Evolutionary conservation across 2,329 filamentous ascomycete species (phyloP), one percentile per base, ranked within the genome.

Genomic region (Mariannaea elegans): DNA sequence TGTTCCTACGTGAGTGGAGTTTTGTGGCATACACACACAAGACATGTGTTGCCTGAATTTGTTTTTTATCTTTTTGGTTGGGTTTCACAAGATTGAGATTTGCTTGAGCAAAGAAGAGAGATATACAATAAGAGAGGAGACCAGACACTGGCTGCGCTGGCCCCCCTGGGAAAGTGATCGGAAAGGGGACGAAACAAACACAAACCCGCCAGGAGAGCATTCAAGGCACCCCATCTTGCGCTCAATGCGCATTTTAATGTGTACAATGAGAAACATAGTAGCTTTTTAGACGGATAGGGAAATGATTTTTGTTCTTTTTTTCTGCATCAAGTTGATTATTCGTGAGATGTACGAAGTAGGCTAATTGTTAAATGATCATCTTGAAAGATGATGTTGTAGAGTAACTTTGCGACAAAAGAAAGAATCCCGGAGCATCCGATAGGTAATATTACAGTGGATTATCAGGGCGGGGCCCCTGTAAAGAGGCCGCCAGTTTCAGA

Each of bases 221-320:
- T 31, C 29, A 41, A 44, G 45, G 44, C 29, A 21, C 18, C 42
- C 18, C 32, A 32, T 50, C 50, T 44, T 63, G 64, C 63, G 61
- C 46, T 60, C 59, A 56, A 55, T 54, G 50, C 64, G 39, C 64
- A 68, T 67, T 61, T 50, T 70, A 70, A 70, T 70, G 67, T 70
- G 67, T 70, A 70, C 66, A 70, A 70, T 62, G 67, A 70, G 64
- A 63, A 65, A 69, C 61, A 70, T 65, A 64, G 64, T 56, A 67
- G 56, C 39, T 63, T 57, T 61, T 66, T 69, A 66, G 67, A 66
- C 57, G 48, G 52, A 64, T 48, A 65, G 54, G 62, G 63, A 64
- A 64, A 66, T 61, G 63, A 57, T 68, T 65, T 53, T 45, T 61
- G 51, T 58, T 56, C 16, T 19, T 51, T 51, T 50, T 44, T 18